These are phyloP conservation scores for Limnanthes douglasii DNA, from an alignment of 345 rosid species.

Conservation along the genomic window DNA sequence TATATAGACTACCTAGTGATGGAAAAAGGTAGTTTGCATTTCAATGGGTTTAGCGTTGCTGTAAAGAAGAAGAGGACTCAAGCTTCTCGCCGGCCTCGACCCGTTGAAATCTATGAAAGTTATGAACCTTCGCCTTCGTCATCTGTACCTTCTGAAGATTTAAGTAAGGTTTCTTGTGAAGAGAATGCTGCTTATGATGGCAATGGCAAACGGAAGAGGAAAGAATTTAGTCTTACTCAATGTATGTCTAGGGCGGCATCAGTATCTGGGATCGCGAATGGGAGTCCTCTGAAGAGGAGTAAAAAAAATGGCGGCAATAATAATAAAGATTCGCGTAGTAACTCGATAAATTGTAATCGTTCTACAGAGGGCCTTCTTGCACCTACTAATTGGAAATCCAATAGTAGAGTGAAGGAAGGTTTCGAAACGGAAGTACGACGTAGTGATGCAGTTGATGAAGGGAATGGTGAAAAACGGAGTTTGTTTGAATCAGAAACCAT, in stretches of 20 bases:
- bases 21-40: constrained; percentile 17
- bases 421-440: constrained; percentile 10
- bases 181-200: constrained; percentile 35
- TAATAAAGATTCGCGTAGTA: constrained; percentile 20
- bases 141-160: constrained; percentile 27
- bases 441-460: constrained; percentile 10
- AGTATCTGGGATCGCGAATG: constrained; percentile 14
- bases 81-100: constrained; percentile 47
- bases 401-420: constrained; percentile 13
- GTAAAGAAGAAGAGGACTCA: constrained; percentile 67
- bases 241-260: constrained; percentile 32
- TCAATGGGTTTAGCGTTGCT: constrained; percentile 25
- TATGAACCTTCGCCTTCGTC: constrained; percentile 20
- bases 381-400: constrained; percentile 50
- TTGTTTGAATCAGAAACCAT: constrained; percentile 17
- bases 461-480: constrained; percentile 31
- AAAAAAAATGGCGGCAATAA: constrained; percentile 26
- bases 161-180: constrained; percentile 50
- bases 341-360: constrained; percentile 21
- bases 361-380: constrained; percentile 74
- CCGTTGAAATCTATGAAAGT: constrained; percentile 16
- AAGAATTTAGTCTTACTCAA: constrained; percentile 64
- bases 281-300: constrained; percentile 10
- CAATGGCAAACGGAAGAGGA: constrained; percentile 31
- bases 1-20: constrained; percentile 27